Conservation (phyloP, 192 early-diverging fungal species). For the Umbelopsis ramanniana region DNA sequence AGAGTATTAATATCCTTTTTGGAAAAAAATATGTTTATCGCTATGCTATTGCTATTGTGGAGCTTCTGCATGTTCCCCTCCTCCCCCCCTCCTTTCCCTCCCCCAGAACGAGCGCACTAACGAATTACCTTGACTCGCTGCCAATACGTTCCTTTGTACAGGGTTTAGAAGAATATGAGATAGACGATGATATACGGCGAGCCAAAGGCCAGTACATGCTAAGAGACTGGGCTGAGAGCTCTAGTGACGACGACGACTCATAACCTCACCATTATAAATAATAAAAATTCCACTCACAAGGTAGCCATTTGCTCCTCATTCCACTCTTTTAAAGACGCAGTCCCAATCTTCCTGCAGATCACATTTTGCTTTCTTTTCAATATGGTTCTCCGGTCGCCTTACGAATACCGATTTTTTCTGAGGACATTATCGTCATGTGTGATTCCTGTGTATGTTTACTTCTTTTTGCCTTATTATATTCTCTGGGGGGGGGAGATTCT, state of each 20-base stretch:
- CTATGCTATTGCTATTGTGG: not conserved
- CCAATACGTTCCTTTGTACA: constrained; percentile 12
- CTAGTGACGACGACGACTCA: constrained; percentile 13
- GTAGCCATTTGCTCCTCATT: not conserved
- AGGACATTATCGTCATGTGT: too few relatives aligned
- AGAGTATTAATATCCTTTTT: constrained; percentile 24
- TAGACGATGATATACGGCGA: not conserved
- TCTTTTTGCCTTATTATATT: too few relatives aligned
- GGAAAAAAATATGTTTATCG: constrained; percentile 7
- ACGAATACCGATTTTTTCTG: too few relatives aligned
- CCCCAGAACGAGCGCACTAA: not conserved
- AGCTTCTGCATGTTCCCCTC: not conserved
- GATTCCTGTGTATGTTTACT: too few relatives aligned
- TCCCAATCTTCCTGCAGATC: too few relatives aligned
- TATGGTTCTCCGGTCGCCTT: too few relatives aligned
- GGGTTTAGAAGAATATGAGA: constrained; percentile 6
- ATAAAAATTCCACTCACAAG: not conserved
- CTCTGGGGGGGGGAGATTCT: too few relatives aligned
- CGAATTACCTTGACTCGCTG: not conserved
- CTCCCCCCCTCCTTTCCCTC: too few relatives aligned
- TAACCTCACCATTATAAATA: not conserved
- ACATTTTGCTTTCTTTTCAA: too few relatives aligned
- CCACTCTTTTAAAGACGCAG: too few relatives aligned
- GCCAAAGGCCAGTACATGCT: constrained; percentile 13
- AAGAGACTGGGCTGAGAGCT: constrained; percentile 19